These are phyloP conservation scores for Kwoniella botswanensis DNA, from an alignment of 768 basidiomycete genomes.

Conservation along the genomic window DNA sequence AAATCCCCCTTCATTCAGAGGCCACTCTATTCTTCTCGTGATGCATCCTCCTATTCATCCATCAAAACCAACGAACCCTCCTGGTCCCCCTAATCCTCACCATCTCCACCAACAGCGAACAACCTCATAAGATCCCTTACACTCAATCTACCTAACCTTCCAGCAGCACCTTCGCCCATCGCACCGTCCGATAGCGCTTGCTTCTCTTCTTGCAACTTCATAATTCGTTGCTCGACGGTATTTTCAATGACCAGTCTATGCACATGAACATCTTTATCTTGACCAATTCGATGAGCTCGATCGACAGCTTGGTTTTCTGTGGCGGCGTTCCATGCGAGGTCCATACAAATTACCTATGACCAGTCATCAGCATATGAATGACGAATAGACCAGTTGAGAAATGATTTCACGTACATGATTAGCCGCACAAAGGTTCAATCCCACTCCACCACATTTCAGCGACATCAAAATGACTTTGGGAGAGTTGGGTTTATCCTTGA, in stretches of 20 bases:
- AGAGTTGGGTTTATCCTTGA: slow-evolving; percentile 36
- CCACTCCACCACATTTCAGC: slow-evolving; percentile 58
- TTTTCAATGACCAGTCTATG: slow-evolving; percentile 57
- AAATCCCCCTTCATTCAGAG: too few relatives aligned
- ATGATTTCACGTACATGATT: too few relatives aligned
- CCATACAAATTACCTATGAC: slow-evolving; percentile 54
- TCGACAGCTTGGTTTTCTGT: slow-evolving; percentile 58
- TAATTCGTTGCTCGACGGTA: slow-evolving; percentile 69
- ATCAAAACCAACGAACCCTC: not conserved
- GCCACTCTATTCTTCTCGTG: too few relatives aligned
- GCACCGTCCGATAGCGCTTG: slow-evolving; percentile 56
- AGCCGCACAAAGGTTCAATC: slow-evolving; percentile 51
- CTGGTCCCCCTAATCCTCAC: slow-evolving; percentile 6
- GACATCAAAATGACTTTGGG: slow-evolving; percentile 57
- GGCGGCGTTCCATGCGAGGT: slow-evolving; percentile 59
- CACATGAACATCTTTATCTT: slow-evolving; percentile 52
- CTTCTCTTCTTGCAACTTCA: slow-evolving; percentile 60
- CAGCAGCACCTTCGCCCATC: slow-evolving; percentile 53
- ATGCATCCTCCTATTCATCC: not conserved
- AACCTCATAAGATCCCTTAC: slow-evolving; percentile 46
- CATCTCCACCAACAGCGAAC: slow-evolving; percentile 35
- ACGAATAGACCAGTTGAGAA: too few relatives aligned
- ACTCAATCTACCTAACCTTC: slow-evolving; percentile 46
- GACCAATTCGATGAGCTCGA: slow-evolving; percentile 59
- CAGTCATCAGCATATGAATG: slow-evolving; percentile 11